A percentile compares a stretch with the other conserved stretches of the same genome.
Conservation (phyloP, 371 early-diverging fungal species). For the Mortierella sp. region DNA sequence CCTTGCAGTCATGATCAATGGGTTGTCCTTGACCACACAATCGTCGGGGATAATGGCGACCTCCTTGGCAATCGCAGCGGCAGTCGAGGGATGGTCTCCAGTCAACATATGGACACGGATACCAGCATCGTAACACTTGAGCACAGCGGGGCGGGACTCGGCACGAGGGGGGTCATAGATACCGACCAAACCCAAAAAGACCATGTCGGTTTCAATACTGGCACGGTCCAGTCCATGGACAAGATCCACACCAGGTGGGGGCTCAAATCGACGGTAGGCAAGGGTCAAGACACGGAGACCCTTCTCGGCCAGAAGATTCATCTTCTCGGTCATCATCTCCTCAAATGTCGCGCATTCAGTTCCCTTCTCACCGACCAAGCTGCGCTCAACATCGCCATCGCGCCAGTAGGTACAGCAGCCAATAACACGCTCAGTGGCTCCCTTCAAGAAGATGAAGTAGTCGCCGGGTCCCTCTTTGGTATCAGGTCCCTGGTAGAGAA, state of each 20-base stretch:
- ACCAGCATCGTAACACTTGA: slow-evolving; percentile 89
- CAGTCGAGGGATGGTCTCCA: slow-evolving; percentile 94
- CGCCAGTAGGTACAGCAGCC: slow-evolving; percentile 67
- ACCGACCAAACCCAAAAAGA: slow-evolving; percentile 93
- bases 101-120: slow-evolving; percentile 96
- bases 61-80: slow-evolving; percentile 92
- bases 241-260: slow-evolving; percentile 62
- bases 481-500: slow-evolving; percentile 25
- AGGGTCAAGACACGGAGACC: slow-evolving; percentile 73
- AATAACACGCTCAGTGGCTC: slow-evolving; percentile 83
- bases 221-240: slow-evolving; percentile 69
- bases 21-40: slow-evolving; percentile 47
- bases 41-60: slow-evolving; percentile 83
- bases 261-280: slow-evolving; percentile 66
- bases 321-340: slow-evolving; percentile 56
- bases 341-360: slow-evolving; percentile 55
- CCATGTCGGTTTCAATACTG: slow-evolving; percentile 78
- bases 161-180: slow-evolving; percentile 94
- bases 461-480: slow-evolving; percentile 12
- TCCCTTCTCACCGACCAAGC: slow-evolving; percentile 27
- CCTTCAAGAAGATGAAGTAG: slow-evolving; percentile 68
- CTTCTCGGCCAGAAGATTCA: slow-evolving; percentile 25
- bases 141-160: slow-evolving; percentile 82
- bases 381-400: slow-evolving; percentile 62
- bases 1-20: slow-evolving; percentile 87